Base-by-base conservation (phyloP, 1,284 basidiomycete genomes). In the Ganoderma meredithae region DNA sequence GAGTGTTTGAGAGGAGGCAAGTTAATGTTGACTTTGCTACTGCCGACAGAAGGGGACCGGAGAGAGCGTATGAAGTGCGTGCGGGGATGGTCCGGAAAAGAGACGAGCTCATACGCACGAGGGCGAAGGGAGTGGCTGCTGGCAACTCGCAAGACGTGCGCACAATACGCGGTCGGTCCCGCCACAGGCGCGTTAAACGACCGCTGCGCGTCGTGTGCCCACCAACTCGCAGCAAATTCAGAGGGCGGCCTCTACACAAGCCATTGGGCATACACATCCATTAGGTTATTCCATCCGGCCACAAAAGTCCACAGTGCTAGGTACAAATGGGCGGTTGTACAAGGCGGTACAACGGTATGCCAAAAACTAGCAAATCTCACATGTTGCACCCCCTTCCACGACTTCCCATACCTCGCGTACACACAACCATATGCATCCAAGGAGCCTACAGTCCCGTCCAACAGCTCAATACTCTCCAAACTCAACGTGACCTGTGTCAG, bases 401-500 rank as follows among this genome's bases (percentile, higher is more conserved):
- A 66, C 58, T 39, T 67, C 63, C 69, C 63, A 3, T 43, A 25
- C 40, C n/a, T 19, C 13, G 27, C 27, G 8, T 36, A 36, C 33
- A 36, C 33, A 36, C 44, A 25, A 31, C 19, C 17, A 43, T n/a
- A n/a, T n/a, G n/a, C n/a, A n/a, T 17, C 25, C 41, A 7, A 8
- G n/a, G 19, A n/a, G 19, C 60, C 9, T 36, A 25, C 22, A 19
- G 10, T 39, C 19, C 33, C 36, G 33, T 39, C 36, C 17, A 1
- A 36, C n/a, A 8, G 4, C 3, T 81, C 77, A 95, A 76, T 95
- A 97, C 79, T 98, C 96, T 66, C 95, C 95, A 77, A 98, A 98
- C 62, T 88, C 85, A 41, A 88, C 85, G 82, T 98, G 96, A 0
- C 96, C 95, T 1, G 95, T 98, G 78, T 89, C 82, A 74, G 88